Conservation (phyloP, 441 rosid genomes). For the Mallotus japonicus region DNA sequence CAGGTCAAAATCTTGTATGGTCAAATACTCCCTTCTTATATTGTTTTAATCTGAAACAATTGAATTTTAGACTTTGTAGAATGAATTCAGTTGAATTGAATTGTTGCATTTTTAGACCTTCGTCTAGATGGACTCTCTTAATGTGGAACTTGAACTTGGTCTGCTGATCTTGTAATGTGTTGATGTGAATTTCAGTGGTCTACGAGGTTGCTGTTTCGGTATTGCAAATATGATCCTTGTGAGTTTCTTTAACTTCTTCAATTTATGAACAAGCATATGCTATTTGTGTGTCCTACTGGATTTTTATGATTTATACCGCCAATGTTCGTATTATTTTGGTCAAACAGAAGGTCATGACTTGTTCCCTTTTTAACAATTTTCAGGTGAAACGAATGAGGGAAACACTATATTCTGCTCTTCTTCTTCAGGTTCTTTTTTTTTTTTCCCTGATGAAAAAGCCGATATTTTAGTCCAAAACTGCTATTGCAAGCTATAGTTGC, state of each 20-base stretch:
- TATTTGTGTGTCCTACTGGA: not conserved
- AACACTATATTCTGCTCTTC: slow-evolving; percentile 82
- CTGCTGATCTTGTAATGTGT: not conserved
- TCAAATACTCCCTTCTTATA: slow-evolving; percentile 44
- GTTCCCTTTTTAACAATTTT: slow-evolving; percentile 6
- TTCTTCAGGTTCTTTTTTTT: slow-evolving; percentile 59
- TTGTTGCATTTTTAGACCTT: too few species aligned
- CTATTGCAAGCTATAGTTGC: slow-evolving; percentile 15
- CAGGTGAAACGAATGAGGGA: slow-evolving; percentile 98
- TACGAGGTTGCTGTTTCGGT: slow-evolving; percentile 90
- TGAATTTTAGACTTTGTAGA: too few species aligned
- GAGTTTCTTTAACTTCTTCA: slow-evolving; percentile 36
- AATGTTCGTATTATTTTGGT: not conserved
- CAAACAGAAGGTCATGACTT: not conserved
- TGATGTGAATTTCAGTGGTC: slow-evolving; percentile 54
- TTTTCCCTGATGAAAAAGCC: slow-evolving; percentile 8
- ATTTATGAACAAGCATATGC: not conserved
- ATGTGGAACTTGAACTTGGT: slow-evolving; percentile 19
- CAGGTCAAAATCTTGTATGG: slow-evolving; percentile 94
- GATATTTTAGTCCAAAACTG: slow-evolving; percentile 8
- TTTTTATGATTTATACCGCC: not conserved
- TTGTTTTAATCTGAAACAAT: not conserved
- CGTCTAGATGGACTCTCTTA: too few species aligned
- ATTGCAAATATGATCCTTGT: slow-evolving; percentile 96
- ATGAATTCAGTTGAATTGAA: not conserved